Evolutionary conservation across 2,329 filamentous ascomycete genomes (phyloP).

Genomic region (Colletotrichum sp.): DNA sequence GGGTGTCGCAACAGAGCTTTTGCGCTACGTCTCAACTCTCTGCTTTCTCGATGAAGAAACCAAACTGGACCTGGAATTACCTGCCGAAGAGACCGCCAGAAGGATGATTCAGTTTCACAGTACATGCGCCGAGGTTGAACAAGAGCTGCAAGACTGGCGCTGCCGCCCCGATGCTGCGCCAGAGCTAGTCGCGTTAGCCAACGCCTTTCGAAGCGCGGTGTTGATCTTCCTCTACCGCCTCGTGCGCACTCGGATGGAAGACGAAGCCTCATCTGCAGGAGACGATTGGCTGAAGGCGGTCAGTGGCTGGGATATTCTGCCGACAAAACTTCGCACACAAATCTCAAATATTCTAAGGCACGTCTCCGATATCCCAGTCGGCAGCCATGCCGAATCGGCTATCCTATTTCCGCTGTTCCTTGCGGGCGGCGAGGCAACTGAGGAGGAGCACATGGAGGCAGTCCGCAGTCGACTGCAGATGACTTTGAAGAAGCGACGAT

Average conservation of each 20-base stretch:
- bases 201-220: constrained; percentile 3
- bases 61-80: background rate
- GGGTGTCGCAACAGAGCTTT: constrained; percentile 16
- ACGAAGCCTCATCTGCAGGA: background rate
- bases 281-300: background rate
- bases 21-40: constrained; percentile 5
- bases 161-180: background rate
- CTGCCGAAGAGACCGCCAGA: background rate
- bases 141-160: constrained; percentile 8
- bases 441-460: background rate
- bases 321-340: constrained; percentile 9
- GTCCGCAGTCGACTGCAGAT: constrained; percentile 3
- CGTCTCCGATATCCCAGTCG: background rate
- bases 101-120: background rate
- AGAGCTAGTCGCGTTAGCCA: background rate
- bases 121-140: background rate
- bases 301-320: background rate
- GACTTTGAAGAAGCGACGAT: constrained; percentile 10
- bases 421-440: constrained; percentile 13
- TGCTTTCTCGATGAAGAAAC: constrained; percentile 9
- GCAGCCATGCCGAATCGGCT: constrained; percentile 12
- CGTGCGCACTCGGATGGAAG: background rate
- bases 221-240: constrained; percentile 10
- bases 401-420: constrained; percentile 20
- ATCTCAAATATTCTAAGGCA: constrained; percentile 5